Evolutionary conservation across 1,284 basidiomycete species (phyloP), one percentile per base, ranked within the genome.

Genomic region (Sphagnurus paluster): DNA sequence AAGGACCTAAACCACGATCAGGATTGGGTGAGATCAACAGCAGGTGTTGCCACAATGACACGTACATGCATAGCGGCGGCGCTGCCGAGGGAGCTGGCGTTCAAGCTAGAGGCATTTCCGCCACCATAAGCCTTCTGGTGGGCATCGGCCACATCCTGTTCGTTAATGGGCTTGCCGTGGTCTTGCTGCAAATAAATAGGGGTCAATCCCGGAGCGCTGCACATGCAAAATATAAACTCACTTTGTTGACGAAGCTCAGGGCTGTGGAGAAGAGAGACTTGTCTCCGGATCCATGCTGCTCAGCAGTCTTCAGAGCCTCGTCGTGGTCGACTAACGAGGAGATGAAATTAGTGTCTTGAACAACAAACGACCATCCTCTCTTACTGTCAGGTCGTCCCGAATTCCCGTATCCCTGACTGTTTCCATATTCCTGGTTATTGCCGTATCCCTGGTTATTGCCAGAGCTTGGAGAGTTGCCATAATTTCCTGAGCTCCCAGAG

Each of bases 61-160:
- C 62, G 46, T 55, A 82, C 87, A 75, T 91, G 79, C 55, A 90
- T 50, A 21, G 87, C 87, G 17, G 87, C 87, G n/a, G 88, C 89
- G 46, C 82, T 75, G 23, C 88, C 87, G 49, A 91, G 66, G 10
- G 78, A 75, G 33, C 71, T 66, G 2, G 88, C 82, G 53, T 70
- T 74, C 57, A 90, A 50, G 34, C 62, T 67, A 37, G 72, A 62
- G 0, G 75, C 69, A 38, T 78, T 71, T 23, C 74, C 75, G 42
- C 81, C 59, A 2, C 73, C 59, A 61, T 87, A 87, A 0, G 76
- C 87, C 58, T 79, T 59, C 32, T 77, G 60, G 62, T 92, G 87
- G 11, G 82, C 78, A 11, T 70, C 55, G 43, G 74, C 79, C 53
- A 86, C 80, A 7, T 72, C 66, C n/a, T 83, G 72, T 59, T 91